Conservation (phyloP, 176 grass and related monocot species). For the Puya raimondii region DNA sequence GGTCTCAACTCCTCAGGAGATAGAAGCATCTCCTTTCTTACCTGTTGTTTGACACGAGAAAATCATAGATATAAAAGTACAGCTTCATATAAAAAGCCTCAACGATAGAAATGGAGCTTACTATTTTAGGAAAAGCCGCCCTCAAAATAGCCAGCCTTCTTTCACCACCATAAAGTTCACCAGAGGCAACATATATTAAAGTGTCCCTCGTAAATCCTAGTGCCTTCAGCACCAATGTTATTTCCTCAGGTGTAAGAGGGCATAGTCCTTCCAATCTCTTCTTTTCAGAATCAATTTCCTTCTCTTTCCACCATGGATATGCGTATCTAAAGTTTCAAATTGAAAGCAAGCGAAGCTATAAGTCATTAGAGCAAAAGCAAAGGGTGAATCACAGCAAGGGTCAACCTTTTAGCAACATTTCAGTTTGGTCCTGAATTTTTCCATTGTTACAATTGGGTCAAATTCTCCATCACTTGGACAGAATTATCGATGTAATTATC, state of each 20-base stretch:
- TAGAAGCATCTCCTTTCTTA: conserved; percentile 89
- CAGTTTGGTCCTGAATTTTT: too few relatives aligned
- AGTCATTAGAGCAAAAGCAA: conserved; percentile 13
- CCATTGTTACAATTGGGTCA: too few relatives aligned
- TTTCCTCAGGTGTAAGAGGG: conserved; percentile 94
- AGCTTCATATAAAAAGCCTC: neutral
- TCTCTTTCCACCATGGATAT: conserved; percentile 99
- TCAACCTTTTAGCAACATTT: too few relatives aligned
- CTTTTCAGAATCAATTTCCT: conserved; percentile 86
- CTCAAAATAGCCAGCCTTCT: conserved; percentile 60
- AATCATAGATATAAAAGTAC: too few relatives aligned
- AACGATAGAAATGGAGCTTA: conserved; percentile 26
- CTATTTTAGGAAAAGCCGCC: conserved; percentile 65
- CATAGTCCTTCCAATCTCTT: conserved; percentile 87
- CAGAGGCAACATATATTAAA: conserved; percentile 84
- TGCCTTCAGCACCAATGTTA: conserved; percentile 69
- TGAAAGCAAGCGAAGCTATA: neutral
- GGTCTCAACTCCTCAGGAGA: conserved; percentile 65
- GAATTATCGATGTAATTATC: too few relatives aligned
- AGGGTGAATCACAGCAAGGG: too few relatives aligned
- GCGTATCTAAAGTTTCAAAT: conserved; percentile 54
- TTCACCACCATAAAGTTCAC: conserved; percentile 89
- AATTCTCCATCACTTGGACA: too few relatives aligned
- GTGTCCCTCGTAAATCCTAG: conserved; percentile 65
- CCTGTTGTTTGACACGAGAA: conserved; percentile 21